phyloP scores from a whole-genome alignment of 2,329 filamentous ascomycete species.

The Aspergillus sclerotialis region DNA sequence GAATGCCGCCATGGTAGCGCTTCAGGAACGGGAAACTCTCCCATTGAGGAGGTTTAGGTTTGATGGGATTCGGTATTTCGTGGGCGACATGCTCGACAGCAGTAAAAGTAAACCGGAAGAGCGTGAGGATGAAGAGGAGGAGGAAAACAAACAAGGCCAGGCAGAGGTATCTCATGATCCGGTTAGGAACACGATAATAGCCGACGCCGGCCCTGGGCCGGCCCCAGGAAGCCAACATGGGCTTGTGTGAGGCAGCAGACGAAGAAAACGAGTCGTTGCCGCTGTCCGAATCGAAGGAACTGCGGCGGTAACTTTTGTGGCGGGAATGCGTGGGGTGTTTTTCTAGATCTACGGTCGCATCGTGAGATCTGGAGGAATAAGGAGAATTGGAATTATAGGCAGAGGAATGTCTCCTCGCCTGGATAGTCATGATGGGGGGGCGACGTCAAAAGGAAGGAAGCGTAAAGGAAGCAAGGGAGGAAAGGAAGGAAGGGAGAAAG shows the following conservation, averaged over 20 bases:
- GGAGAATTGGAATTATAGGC: conserved; percentile 18
- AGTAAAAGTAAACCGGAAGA: conserved; percentile 65
- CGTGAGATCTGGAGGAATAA: conserved; percentile 10
- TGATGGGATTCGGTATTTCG: conserved; percentile 51
- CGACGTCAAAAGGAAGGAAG: background rate
- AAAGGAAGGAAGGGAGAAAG: background rate
- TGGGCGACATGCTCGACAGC: conserved; percentile 21
- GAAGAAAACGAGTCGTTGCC: conserved; percentile 29
- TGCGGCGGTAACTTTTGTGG: conserved; percentile 15
- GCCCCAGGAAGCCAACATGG: conserved; percentile 32
- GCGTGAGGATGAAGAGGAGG: conserved; percentile 66
- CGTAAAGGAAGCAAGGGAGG: background rate
- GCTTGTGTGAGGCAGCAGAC: conserved; percentile 46
- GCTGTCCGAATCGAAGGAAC: conserved; percentile 20
- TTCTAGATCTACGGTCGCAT: conserved; percentile 25
- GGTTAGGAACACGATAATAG: conserved; percentile 61
- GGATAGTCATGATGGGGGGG: conserved; percentile 21
- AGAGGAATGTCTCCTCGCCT: conserved; percentile 23
- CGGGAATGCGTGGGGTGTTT: conserved; percentile 19
- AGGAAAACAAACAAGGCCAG: conserved; percentile 62
- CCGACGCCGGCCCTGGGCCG: conserved; percentile 25
- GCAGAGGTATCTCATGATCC: conserved; percentile 71
- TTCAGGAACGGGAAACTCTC: conserved; percentile 78
- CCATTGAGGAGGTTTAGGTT: conserved; percentile 64
- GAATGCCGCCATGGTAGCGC: conserved; percentile 83